These are phyloP conservation scores for Heliamphora exappendiculata DNA, from an alignment of 148 eudicot species.

Conservation along the genomic window DNA sequence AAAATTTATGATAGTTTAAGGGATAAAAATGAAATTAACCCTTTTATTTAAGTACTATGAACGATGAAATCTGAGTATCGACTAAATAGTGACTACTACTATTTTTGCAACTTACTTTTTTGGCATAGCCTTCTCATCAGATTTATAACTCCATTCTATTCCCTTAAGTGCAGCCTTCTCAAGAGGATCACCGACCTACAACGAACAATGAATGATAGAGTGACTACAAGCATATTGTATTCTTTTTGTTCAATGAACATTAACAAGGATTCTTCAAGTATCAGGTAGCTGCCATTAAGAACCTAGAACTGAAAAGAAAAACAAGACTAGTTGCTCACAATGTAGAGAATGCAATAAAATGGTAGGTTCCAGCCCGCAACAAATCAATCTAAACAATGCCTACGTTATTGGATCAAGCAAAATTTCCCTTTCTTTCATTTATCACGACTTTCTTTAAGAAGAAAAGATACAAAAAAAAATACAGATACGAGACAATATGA, in stretches of 20 bases:
- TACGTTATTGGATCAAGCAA: neutral
- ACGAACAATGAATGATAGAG: neutral
- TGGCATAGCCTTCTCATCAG: conserved; percentile 97
- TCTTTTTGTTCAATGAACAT: neutral
- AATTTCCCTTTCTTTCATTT: neutral
- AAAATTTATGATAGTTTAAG: no score
- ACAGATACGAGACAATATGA: no score
- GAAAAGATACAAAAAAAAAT: no score
- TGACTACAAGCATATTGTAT: neutral
- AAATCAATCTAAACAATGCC: no score
- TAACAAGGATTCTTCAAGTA: neutral
- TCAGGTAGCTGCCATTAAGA: neutral
- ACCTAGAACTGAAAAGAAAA: no score
- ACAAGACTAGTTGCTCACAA: neutral
- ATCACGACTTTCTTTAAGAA: neutral
- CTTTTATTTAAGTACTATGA: neutral
- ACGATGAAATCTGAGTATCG: neutral
- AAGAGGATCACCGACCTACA: conserved; percentile 97
- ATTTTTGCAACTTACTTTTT: conserved; percentile 66
- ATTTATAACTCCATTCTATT: conserved; percentile 90
- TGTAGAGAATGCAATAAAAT: neutral
- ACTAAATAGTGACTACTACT: neutral
- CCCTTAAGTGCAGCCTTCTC: conserved; percentile 98
- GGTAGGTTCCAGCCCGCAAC: neutral
- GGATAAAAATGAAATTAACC: no score